These are phyloP conservation scores for Metarhizium guizhouense DNA, from an alignment of 2,329 filamentous ascomycete genomes.

Conservation along the genomic window DNA sequence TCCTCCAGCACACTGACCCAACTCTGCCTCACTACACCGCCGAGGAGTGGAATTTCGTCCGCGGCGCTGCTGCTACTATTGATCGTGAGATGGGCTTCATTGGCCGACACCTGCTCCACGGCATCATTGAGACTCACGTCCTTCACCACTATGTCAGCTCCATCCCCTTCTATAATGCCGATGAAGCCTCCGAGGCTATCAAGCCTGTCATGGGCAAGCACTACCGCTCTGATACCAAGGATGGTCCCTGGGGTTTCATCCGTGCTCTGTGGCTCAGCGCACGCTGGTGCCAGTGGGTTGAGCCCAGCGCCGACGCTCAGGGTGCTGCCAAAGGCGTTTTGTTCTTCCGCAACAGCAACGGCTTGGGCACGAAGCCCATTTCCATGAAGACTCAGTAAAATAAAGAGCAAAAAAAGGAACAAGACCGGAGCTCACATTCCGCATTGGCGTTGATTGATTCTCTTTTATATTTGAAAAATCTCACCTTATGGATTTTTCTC, in stretches of 20 bases:
- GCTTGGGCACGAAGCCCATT: constrained; percentile 53
- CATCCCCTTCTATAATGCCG: constrained; percentile 94
- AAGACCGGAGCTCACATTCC: neutral
- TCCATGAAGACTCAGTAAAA: constrained; percentile 11
- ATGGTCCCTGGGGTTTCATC: constrained; percentile 75
- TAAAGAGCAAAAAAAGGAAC: neutral
- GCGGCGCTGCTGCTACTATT: constrained; percentile 89
- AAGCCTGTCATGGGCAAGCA: constrained; percentile 91
- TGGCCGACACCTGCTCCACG: constrained; percentile 82
- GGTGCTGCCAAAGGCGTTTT: constrained; percentile 77
- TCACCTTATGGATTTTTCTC: neutral
- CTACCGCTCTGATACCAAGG: constrained; percentile 77
- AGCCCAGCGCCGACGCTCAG: constrained; percentile 73
- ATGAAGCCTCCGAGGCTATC: constrained; percentile 90
- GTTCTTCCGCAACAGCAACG: constrained; percentile 94
- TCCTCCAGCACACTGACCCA: constrained; percentile 93
- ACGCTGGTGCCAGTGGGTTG: constrained; percentile 93
- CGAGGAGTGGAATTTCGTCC: constrained; percentile 84
- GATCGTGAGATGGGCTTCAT: constrained; percentile 97
- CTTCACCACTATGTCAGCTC: constrained; percentile 95
- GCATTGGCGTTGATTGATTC: constrained; percentile 3
- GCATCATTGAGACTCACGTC: constrained; percentile 95
- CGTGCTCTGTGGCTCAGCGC: constrained; percentile 71
- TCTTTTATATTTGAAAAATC: neutral
- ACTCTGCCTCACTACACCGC: constrained; percentile 85